Percentiles rank a stretch among this genome's conserved stretches.
phyloP scores from a whole-genome alignment of 495 filamentous ascomycete genomes.

The Chaetomium tenue region DNA sequence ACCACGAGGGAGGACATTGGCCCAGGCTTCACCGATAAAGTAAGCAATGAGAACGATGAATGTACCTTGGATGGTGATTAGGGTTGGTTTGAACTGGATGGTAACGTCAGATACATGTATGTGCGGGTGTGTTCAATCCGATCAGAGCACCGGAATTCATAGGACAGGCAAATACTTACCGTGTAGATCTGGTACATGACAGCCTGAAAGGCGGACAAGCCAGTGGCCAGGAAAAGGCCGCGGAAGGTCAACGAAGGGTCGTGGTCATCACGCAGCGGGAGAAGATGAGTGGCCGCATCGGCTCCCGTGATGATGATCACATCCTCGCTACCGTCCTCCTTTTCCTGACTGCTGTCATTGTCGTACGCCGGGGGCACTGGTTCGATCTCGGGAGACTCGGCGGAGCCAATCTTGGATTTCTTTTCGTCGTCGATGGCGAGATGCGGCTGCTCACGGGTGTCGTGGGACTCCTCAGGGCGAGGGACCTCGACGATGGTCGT shows the following conservation, averaged over 20 bases:
- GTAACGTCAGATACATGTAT: not conserved
- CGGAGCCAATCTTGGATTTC: not conserved
- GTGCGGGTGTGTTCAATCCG: too few relatives aligned
- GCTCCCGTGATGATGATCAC: constrained; percentile 31
- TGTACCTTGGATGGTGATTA: constrained; percentile 25
- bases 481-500: constrained; percentile 2
- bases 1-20: constrained; percentile 43
- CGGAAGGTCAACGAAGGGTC: constrained; percentile 49
- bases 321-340: constrained; percentile 36
- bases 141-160: not conserved
- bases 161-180: constrained; percentile 23
- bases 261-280: constrained; percentile 48
- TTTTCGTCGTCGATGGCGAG: not conserved
- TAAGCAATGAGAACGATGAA: constrained; percentile 40
- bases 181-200: constrained; percentile 51
- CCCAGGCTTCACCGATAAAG: constrained; percentile 42
- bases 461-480: not conserved
- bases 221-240: constrained; percentile 44
- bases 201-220: constrained; percentile 48
- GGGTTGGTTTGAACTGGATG: constrained; percentile 29
- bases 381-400: constrained; percentile 4
- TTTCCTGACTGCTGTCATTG: not conserved
- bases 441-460: not conserved
- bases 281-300: constrained; percentile 32
- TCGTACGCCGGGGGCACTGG: constrained; percentile 1